A percentile compares a stretch with the other conserved stretches of the same genome.
Evolutionary conservation across 345 rosid genomes (phyloP).

Genomic region (Acer yangbiense): DNA sequence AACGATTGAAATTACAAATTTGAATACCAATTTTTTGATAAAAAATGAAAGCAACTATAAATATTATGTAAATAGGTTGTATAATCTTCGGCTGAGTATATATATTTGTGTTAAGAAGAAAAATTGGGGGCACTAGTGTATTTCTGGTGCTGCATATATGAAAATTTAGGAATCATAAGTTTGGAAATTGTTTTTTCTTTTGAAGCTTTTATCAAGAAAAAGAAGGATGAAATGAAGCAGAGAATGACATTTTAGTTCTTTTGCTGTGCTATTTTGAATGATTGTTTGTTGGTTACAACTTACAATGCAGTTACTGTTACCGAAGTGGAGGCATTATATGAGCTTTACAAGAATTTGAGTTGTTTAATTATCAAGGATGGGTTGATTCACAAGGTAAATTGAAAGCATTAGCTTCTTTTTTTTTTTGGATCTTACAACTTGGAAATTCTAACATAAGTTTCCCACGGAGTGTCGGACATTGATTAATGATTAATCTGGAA

Average conservation of each 20-base stretch:
- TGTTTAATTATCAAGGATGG: constrained; percentile 67
- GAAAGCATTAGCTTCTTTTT: not conserved
- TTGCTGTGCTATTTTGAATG: not conserved
- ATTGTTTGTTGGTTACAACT: not conserved
- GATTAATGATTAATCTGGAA: not conserved
- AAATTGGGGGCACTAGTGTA: not conserved
- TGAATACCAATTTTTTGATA: not conserved
- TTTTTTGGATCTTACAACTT: not conserved
- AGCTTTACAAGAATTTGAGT: constrained; percentile 70
- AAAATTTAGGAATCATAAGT: not conserved
- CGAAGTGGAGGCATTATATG: constrained; percentile 74
- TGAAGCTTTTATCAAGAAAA: not conserved
- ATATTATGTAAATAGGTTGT: not conserved
- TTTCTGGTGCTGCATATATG: not conserved
- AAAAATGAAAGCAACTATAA: not conserved
- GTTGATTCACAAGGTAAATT: constrained; percentile 75
- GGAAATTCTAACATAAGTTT: not conserved
- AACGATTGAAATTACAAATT: not conserved
- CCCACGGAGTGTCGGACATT: not conserved
- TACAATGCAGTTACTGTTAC: constrained; percentile 57
- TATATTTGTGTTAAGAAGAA: not conserved
- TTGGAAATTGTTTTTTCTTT: not conserved
- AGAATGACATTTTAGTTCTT: not conserved
- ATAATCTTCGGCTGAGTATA: not conserved
- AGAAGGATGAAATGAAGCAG: not conserved